Percentiles rank a stretch among this genome's conserved stretches.
These are phyloP conservation scores for Chenopodium formosanum DNA, from an alignment of 148 eudicot species.

Conservation along the genomic window DNA sequence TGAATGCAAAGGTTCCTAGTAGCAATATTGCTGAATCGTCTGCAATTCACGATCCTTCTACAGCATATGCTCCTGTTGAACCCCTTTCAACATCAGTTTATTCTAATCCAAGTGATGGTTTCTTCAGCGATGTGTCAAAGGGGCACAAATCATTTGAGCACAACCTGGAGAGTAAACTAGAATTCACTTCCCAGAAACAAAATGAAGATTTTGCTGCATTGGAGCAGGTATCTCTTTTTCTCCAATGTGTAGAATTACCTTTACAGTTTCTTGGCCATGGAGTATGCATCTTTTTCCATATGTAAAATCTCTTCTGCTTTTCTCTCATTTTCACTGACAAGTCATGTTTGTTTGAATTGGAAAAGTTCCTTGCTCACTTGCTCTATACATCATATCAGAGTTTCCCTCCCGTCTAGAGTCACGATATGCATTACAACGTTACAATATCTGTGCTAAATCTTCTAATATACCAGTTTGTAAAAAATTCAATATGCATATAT, in stretches of 20 bases:
- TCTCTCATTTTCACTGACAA: background rate
- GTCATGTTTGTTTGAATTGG: background rate
- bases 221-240: conserved; percentile 68
- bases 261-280: background rate
- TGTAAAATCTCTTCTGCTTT: background rate
- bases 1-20: conserved; percentile 31
- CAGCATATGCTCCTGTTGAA: conserved; percentile 24
- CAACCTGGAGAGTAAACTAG: conserved; percentile 37
- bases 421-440: too few species aligned
- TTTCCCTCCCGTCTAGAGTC: background rate
- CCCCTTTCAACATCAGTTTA: conserved; percentile 27
- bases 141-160: conserved; percentile 32
- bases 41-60: conserved; percentile 21
- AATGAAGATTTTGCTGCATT: conserved; percentile 92
- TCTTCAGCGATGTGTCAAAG: conserved; percentile 37
- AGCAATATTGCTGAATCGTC: conserved; percentile 38
- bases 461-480: background rate
- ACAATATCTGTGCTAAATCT: background rate
- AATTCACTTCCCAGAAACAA: conserved; percentile 52
- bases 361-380: background rate
- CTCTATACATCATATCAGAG: background rate
- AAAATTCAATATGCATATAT: background rate
- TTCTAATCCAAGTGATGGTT: conserved; percentile 21
- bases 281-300: too few species aligned
- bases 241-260: background rate